phyloP scores from a whole-genome alignment of 805 yeast genomes.

The Ogataea salicorniae region DNA sequence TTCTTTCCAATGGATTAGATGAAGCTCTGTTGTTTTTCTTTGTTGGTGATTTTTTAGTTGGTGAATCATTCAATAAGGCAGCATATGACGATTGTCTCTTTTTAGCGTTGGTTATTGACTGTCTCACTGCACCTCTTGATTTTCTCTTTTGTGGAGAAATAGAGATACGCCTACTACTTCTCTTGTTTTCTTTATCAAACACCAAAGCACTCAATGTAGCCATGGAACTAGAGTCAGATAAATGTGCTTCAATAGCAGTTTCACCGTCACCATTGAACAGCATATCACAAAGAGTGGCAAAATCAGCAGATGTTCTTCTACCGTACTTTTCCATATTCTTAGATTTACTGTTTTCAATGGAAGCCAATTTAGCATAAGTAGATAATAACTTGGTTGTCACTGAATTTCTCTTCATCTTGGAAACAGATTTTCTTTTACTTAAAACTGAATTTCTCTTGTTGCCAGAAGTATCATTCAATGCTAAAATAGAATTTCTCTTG shows the following conservation, averaged over 20 bases:
- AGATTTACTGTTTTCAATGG: constrained; percentile 51
- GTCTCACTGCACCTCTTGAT: constrained; percentile 11
- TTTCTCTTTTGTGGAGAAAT: constrained; percentile 7
- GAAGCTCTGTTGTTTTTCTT: constrained; percentile 25
- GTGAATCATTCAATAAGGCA: constrained; percentile 7
- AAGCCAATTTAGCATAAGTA: constrained; percentile 66
- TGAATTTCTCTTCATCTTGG: constrained; percentile 54
- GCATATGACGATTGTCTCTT: constrained; percentile 20
- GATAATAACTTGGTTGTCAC: constrained; percentile 66
- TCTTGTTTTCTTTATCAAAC: constrained; percentile 19
- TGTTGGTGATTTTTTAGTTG: constrained; percentile 21
- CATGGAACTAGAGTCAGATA: constrained; percentile 38
- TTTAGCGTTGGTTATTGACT: constrained; percentile 16
- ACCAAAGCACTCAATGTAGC: constrained; percentile 47
- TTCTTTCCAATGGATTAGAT: constrained; percentile 29
- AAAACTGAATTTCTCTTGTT: constrained; percentile 21
- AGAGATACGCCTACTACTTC: constrained; percentile 10
- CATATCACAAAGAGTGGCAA: constrained; percentile 72
- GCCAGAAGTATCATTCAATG: neutral
- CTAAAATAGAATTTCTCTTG: too few species aligned
- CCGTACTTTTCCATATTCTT: constrained; percentile 68
- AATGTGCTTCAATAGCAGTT: constrained; percentile 3
- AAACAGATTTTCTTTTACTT: constrained; percentile 16
- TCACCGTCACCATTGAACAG: constrained; percentile 64
- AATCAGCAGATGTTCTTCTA: constrained; percentile 70